These are phyloP conservation scores for Pisolithus albus DNA, from an alignment of 768 basidiomycete genomes.

Conservation along the genomic window DNA sequence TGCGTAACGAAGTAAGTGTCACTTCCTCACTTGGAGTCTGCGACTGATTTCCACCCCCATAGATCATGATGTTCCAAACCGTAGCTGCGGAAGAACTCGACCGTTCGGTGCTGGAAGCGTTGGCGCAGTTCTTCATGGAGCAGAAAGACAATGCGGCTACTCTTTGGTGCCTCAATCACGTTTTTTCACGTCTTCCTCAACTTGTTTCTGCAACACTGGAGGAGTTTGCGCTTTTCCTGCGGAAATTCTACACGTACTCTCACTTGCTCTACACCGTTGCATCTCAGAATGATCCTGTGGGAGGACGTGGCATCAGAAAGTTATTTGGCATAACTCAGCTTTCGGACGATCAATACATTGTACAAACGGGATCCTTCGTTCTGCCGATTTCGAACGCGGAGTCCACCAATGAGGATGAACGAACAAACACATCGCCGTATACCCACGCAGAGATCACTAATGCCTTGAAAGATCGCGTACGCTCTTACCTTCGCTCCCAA, in stretches of 20 bases:
- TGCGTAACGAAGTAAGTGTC: slow-evolving; percentile 9
- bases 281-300: slow-evolving; percentile 22
- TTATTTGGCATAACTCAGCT: slow-evolving; percentile 30
- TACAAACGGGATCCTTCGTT: slow-evolving; percentile 25
- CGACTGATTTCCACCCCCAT: not conserved
- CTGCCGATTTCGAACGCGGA: not conserved
- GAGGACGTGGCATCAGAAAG: slow-evolving; percentile 17
- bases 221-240: slow-evolving; percentile 26
- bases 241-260: slow-evolving; percentile 31
- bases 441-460: slow-evolving; percentile 18
- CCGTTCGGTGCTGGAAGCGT: slow-evolving; percentile 18
- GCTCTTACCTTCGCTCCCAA: slow-evolving; percentile 18
- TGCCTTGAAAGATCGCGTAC: slow-evolving; percentile 21
- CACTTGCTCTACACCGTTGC: slow-evolving; percentile 26
- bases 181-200: slow-evolving; percentile 25
- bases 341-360: slow-evolving; percentile 23
- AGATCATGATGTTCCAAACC: slow-evolving; percentile 32
- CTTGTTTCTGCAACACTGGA: slow-evolving; percentile 18
- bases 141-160: slow-evolving; percentile 27
- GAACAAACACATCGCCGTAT: slow-evolving; percentile 3
- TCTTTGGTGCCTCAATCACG: slow-evolving; percentile 39
- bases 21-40: not conserved
- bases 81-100: slow-evolving; percentile 25
- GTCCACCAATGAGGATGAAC: slow-evolving; percentile 2
- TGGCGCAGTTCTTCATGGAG: slow-evolving; percentile 28